A percentile compares a stretch with the other conserved stretches of the same genome.
phyloP scores from a whole-genome alignment of 495 filamentous ascomycete species.

The Neurospora sp. region DNA sequence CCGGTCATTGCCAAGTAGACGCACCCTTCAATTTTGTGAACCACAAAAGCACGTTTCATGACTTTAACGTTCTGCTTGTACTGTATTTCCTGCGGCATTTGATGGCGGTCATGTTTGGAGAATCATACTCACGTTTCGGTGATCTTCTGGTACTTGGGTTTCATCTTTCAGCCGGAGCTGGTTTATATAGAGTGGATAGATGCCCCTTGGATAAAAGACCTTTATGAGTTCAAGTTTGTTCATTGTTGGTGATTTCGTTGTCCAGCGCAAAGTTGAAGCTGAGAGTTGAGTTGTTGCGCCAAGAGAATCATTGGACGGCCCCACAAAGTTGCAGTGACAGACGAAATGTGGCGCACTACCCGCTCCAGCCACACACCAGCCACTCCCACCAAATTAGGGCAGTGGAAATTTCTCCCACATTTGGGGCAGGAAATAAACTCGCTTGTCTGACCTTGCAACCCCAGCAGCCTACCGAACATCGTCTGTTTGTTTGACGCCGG shows the following conservation, averaged over 20 bases:
- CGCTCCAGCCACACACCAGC: conserved; percentile 8
- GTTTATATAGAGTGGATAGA: neutral
- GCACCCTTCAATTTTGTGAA: neutral
- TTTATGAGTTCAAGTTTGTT: neutral
- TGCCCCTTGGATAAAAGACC: neutral
- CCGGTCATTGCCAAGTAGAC: conserved; percentile 37
- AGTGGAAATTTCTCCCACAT: conserved; percentile 20
- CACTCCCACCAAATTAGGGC: conserved; percentile 21
- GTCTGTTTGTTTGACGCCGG: conserved; percentile 20
- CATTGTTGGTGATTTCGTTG: neutral
- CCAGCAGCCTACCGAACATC: conserved; percentile 13
- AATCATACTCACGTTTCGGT: neutral
- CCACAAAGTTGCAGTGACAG: neutral
- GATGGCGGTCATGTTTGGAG: neutral
- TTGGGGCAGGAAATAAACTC: conserved; percentile 19
- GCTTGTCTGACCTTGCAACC: conserved; percentile 10
- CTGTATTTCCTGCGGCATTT: conserved; percentile 3
- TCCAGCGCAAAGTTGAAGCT: neutral
- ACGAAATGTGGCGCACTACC: neutral
- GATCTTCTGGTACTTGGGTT: neutral
- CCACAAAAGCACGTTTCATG: neutral
- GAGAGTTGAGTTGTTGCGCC: neutral
- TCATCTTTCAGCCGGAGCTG: neutral
- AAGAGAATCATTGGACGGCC: neutral
- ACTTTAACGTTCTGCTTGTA: too few species aligned